Evolutionary conservation across 140 eudicot genomes (phyloP).

Genomic region (Anethum foeniculum): DNA sequence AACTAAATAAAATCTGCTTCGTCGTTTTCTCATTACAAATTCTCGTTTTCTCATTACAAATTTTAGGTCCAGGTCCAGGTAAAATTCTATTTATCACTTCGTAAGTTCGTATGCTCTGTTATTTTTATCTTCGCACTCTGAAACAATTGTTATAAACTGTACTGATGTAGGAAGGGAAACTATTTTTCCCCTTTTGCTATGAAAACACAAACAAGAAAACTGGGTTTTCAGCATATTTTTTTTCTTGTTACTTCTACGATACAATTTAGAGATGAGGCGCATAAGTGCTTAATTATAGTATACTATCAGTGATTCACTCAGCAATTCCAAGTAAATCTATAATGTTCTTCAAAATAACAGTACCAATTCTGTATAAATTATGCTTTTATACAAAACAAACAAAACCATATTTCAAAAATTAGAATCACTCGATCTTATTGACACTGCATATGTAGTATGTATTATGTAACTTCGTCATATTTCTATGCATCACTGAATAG

Average conservation of each 20-base stretch:
- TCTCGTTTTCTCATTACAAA: not conserved
- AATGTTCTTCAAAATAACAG: not conserved
- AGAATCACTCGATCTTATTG: not conserved
- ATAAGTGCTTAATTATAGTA: not conserved
- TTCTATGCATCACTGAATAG: no score
- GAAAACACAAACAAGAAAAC: not conserved
- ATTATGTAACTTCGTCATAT: no score
- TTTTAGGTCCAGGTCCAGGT: not conserved
- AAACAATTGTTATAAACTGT: not conserved
- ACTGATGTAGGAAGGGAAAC: not conserved
- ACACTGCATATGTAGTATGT: no score
- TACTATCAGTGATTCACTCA: not conserved
- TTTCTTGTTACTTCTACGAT: not conserved
- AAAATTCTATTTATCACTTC: not conserved
- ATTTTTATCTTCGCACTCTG: not conserved
- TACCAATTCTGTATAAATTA: no score
- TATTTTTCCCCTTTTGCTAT: not conserved
- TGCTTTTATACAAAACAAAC: no score
- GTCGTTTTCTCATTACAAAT: no score
- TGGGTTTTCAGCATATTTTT: not conserved
- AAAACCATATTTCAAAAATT: no score
- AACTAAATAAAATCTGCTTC: no score
- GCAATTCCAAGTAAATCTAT: no score
- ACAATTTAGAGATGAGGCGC: not conserved
- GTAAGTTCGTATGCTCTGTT: not conserved